Base-by-base conservation (phyloP, 805 yeast species). In the Wickerhamiella parazyma region DNA sequence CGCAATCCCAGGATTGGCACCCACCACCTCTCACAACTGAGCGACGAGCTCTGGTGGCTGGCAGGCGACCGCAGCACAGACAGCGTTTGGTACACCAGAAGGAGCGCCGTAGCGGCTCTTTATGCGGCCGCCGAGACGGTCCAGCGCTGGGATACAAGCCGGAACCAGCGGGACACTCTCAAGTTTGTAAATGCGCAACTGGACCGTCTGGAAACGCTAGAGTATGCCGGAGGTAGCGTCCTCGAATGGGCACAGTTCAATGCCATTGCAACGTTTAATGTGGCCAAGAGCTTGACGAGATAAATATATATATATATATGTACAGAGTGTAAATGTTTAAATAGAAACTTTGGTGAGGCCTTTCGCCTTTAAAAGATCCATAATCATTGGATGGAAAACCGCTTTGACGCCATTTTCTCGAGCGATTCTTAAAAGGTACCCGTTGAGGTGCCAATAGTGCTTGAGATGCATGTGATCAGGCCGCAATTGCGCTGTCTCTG, bases 1-100 rank as follows among this genome's bases (percentile, higher is more conserved):
- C 58, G 73, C 20, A 79, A 82, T 56, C 38, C 79, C 25, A 53
- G 63, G 8, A 58, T 56, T 22, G 73, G 91, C 0, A 53, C 81
- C 40, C 72, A 71, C 29, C 93, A 84, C 55, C 70, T 91, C 45
- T 80, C 77, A 52, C 70, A 73, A 42, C 67, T 87, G 45, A 70
- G 85, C 10, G 97, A 89, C 62, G 97, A 91, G 57, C 69, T 89
- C 47, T 73, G 83, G 36, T 85, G 63, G 60, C 76, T 74, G 52
- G 76, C 94, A 0, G 91, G 87, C 9, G 96, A 87, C 57, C 55
- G 61, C 42, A 72, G 91, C 17, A 76, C 64, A 16, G 95, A 85
- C 59, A 78, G 81, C 58, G 80, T 84, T 3, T 89, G 98, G 98
- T 89, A 89, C 60, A 67, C 93, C n/a, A 82, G 86, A 56, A 68